Percentiles rank a stretch among this genome's conserved stretches.
Conservation (phyloP, 2,329 filamentous ascomycete species). For the Pleomassaria siparia region DNA sequence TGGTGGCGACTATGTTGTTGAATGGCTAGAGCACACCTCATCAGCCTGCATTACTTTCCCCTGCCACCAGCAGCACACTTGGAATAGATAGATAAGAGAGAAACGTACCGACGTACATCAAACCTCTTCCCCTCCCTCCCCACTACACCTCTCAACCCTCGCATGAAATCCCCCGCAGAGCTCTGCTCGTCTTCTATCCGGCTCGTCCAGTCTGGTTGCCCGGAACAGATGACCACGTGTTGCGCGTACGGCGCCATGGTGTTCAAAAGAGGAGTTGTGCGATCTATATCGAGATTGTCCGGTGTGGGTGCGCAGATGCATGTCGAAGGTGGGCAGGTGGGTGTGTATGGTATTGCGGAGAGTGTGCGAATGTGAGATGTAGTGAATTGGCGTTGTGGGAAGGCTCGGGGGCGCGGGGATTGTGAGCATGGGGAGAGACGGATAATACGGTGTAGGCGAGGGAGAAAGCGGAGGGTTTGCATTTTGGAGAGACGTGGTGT, state of each 20-base stretch:
- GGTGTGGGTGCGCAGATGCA: constrained; percentile 74
- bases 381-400: too few species aligned
- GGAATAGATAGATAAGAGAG: neutral
- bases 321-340: constrained; percentile 69
- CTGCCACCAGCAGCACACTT: neutral
- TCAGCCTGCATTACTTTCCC: neutral
- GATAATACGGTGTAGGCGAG: too few species aligned
- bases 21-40: constrained; percentile 63
- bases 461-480: too few species aligned
- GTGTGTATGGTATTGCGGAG: constrained; percentile 23
- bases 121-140: constrained; percentile 46
- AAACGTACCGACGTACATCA: constrained; percentile 44
- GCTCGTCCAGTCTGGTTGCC: constrained; percentile 76
- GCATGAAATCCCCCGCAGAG: constrained; percentile 56
- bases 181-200: constrained; percentile 78
- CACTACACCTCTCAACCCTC: constrained; percentile 65
- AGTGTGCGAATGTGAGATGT: too few species aligned
- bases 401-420: too few species aligned
- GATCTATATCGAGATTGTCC: constrained; percentile 71
- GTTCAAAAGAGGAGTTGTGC: constrained; percentile 67
- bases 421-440: too few species aligned
- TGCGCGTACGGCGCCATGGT: constrained; percentile 78
- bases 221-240: constrained; percentile 83
- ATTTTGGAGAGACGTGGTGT: too few species aligned
- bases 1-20: constrained; percentile 76